Conservation (phyloP, 2,329 filamentous ascomycete genomes). For the Penicillium paneum region DNA sequence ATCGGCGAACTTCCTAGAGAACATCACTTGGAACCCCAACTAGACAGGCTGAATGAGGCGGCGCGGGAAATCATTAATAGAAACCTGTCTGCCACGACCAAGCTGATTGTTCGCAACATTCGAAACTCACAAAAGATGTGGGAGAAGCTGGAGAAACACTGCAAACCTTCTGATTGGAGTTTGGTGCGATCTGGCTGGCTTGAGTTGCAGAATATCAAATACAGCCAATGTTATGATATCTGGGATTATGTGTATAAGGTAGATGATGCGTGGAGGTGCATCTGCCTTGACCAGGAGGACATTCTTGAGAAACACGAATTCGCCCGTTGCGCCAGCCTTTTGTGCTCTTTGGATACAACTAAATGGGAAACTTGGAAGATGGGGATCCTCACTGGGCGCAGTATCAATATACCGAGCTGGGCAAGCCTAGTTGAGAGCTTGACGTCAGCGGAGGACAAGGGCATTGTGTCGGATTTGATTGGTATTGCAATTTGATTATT, state of each 20-base stretch:
- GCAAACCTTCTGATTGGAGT: slow-evolving; percentile 5
- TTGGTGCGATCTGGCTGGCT: slow-evolving; percentile 1
- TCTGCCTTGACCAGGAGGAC: slow-evolving; percentile 3
- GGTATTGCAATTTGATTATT: neutral
- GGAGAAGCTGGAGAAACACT: slow-evolving; percentile 5
- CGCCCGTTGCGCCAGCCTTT: neutral
- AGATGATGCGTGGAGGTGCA: slow-evolving; percentile 6
- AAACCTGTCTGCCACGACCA: neutral
- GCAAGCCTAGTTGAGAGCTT: neutral
- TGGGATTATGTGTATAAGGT: slow-evolving; percentile 3
- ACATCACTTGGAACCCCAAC: neutral
- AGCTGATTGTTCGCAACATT: slow-evolving; percentile 1
- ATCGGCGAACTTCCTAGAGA: neutral
- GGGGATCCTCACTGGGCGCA: neutral
- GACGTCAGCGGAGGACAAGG: neutral
- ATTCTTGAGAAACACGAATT: neutral
- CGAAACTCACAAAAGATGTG: neutral
- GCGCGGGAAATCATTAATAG: neutral
- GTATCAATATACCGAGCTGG: neutral
- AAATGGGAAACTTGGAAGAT: slow-evolving; percentile 8
- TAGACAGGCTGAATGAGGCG: neutral
- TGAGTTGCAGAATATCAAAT: slow-evolving; percentile 1
- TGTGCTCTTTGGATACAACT: slow-evolving; percentile 1
- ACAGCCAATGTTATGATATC: neutral
- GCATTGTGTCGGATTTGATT: neutral